These are phyloP conservation scores for Leishmania aethiopica DNA, from an alignment of 208 protist genomes.

Conservation along the genomic window DNA sequence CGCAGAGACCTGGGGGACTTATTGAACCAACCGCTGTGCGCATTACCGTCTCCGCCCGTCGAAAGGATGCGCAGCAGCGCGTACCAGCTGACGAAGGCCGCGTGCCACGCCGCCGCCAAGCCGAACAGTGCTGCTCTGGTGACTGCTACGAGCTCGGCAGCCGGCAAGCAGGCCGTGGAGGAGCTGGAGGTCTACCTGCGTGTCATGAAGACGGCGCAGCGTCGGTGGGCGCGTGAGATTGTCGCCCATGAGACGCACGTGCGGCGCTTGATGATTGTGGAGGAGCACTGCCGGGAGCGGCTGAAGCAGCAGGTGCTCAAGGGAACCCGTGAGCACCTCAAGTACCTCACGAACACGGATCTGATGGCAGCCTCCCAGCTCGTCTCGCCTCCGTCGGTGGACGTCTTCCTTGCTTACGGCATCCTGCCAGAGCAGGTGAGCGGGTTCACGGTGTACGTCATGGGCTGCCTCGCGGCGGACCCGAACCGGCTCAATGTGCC, in stretches of 20 bases:
- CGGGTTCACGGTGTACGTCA: conserved; percentile 75
- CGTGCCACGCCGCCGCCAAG: neutral
- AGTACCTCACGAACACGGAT: conserved; percentile 70
- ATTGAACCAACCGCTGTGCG: neutral
- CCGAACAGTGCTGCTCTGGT: neutral
- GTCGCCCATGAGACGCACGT: conserved; percentile 65
- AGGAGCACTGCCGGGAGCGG: conserved; percentile 65
- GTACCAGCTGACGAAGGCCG: neutral
- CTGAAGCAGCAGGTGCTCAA: conserved; percentile 62
- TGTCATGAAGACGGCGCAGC: conserved; percentile 54
- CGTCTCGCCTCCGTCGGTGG: conserved; percentile 40
- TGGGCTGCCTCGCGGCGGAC: conserved; percentile 54
- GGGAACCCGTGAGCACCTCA: conserved; percentile 50
- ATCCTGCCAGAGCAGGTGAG: conserved; percentile 55
- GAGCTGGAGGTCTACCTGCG: conserved; percentile 79
- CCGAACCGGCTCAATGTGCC: conserved; percentile 47
- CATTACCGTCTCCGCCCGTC: neutral
- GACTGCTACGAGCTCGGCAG: neutral
- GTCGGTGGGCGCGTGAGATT: conserved; percentile 67
- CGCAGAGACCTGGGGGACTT: neutral
- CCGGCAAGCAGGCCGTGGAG: conserved; percentile 43
- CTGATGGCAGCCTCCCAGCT: conserved; percentile 49
- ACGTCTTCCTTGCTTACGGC: conserved; percentile 45
- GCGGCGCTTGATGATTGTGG: conserved; percentile 74
- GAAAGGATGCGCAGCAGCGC: conserved; percentile 4